Evolutionary conservation across 345 rosid genomes (phyloP), one percentile per base, ranked within the genome.

Genomic region (Eucalyptus regnans): DNA sequence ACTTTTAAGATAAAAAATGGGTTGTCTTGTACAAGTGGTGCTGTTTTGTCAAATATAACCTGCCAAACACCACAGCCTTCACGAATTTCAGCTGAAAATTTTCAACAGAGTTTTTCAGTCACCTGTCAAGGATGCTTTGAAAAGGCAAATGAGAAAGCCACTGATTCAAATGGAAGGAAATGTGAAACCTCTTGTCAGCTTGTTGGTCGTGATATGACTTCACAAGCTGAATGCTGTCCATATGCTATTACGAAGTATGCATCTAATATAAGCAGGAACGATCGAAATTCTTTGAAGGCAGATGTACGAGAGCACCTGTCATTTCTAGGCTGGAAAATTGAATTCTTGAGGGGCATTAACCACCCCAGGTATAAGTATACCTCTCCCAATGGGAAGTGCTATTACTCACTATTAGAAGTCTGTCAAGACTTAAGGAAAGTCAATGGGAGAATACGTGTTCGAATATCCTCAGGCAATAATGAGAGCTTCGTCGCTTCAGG

Each of bases 281-380:
- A 54, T 83, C 54, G 7, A 23, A 27, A 23, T 18, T 20, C 89
- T 86, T 37, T 90, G 12, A 85, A 54, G 50, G 12, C 51, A 43
- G 87, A 92, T 68, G 92, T 91, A 56, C 93, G 91, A 90, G 95
- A 90, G 88, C 97, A 97, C 92, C 96, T 97, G 89, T 89, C 87
- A 79, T 86, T 93, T 88, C 86, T 91, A 86, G 94, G 93, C 76
- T 96, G 98, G 99, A 92, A 91, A 90, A 91, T 94, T 87, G 95
- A 95, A 86, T 91, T 76, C 68, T 84, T 10, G 87, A 87, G 52
- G 79, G 93, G 88, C 54, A 60, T 9, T 50, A 62, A 89, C 33
- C 31, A 6, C 7, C 33, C 3, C 11, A 94, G 94, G 88, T 50
- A 91, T 20, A 97, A 96, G 86, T 97, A 95, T 89, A 51, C 86